Conservation (phyloP, 306 rosid genomes). For the Pueraria montana region DNA sequence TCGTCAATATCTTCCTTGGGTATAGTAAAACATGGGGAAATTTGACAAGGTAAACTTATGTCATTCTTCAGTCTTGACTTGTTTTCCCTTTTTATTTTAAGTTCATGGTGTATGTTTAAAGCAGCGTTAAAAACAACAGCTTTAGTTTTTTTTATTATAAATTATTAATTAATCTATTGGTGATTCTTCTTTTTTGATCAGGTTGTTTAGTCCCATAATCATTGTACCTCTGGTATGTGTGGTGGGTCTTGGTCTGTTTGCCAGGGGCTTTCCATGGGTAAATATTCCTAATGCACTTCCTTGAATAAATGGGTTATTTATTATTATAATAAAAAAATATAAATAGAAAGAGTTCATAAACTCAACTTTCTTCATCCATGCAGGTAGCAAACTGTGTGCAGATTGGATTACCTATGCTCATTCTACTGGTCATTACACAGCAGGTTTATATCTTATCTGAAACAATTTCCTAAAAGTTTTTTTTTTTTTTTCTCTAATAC, state of each 20-base stretch:
- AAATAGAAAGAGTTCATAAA: slow-evolving; percentile 22
- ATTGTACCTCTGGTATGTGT: slow-evolving; percentile 81
- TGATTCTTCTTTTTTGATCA: slow-evolving; percentile 50
- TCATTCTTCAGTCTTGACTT: slow-evolving; percentile 10
- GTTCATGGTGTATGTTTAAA: background rate
- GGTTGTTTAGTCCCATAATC: slow-evolving; percentile 77
- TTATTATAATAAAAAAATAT: background rate
- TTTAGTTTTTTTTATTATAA: background rate
- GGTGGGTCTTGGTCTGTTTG: slow-evolving; percentile 86
- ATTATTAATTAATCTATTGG: slow-evolving; percentile 20
- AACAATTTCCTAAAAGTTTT: background rate
- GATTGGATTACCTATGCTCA: slow-evolving; percentile 88
- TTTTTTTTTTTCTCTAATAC: slow-evolving; percentile 4
- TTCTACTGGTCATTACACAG: slow-evolving; percentile 74
- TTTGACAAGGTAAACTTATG: slow-evolving; percentile 65
- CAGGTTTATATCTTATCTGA: slow-evolving; percentile 65
- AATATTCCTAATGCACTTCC: slow-evolving; percentile 35
- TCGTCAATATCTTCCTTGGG: slow-evolving; percentile 81
- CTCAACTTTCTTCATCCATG: slow-evolving; percentile 43
- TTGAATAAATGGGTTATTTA: slow-evolving; percentile 28
- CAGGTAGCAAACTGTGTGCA: slow-evolving; percentile 91
- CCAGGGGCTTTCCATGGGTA: slow-evolving; percentile 93
- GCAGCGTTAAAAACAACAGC: background rate
- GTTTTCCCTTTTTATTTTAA: background rate
- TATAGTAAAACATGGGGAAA: slow-evolving; percentile 80